Conservation (phyloP, 306 rosid species). For the Rubus parviflorus region DNA sequence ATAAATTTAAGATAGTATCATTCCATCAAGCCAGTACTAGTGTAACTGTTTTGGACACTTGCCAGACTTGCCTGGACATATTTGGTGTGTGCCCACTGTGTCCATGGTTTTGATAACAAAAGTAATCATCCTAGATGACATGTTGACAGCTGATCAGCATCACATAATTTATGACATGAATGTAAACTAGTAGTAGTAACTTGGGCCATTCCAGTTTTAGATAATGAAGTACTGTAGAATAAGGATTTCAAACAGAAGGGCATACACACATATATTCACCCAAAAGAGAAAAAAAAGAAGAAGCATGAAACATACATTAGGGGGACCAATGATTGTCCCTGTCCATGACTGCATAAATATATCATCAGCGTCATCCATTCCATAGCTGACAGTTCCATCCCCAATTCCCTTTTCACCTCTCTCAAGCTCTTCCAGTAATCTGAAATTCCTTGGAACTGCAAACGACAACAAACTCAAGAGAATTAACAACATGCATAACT, state of each 20-base stretch:
- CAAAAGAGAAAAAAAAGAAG: not conserved
- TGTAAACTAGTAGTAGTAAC: not conserved
- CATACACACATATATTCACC: not conserved
- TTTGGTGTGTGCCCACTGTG: not conserved
- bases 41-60: not conserved
- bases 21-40: not conserved
- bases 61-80: not conserved
- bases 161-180: not conserved
- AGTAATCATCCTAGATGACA: not conserved
- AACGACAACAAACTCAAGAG: constrained; percentile 7
- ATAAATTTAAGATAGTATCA: not conserved
- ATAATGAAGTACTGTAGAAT: not conserved
- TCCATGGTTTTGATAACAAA: not conserved
- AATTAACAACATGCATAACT: constrained; percentile 8
- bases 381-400: constrained; percentile 98
- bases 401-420: constrained; percentile 99
- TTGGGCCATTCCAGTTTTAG: not conserved
- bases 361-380: constrained; percentile 99
- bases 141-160: not conserved
- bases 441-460: constrained; percentile 92
- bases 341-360: constrained; percentile 96
- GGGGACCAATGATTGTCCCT: constrained; percentile 95
- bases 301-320: constrained; percentile 57
- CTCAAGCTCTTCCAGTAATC: constrained; percentile 97
- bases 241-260: not conserved